Evolutionary conservation across 2,329 filamentous ascomycete species (phyloP).

Genomic region (Botryosphaeria dothidea): DNA sequence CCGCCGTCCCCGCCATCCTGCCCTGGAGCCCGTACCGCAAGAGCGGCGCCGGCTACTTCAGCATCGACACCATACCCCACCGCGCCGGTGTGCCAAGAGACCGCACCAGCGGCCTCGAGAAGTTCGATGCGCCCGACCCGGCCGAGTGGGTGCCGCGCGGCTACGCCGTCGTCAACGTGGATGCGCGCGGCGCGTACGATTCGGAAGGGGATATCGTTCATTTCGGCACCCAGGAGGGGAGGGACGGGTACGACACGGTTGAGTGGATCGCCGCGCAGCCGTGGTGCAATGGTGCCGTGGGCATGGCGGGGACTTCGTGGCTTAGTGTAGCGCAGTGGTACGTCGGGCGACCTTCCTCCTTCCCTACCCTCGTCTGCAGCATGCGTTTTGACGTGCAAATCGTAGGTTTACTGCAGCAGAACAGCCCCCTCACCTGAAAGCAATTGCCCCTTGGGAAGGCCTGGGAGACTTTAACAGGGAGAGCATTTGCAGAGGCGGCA

Average conservation of each 20-base stretch:
- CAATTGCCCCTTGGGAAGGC: not conserved
- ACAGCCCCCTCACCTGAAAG: not conserved
- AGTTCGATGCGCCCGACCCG: not conserved
- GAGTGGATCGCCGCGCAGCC: not conserved
- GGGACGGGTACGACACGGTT: not conserved
- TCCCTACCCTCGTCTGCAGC: not conserved
- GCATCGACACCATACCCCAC: no score
- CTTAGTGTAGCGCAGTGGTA: constrained; percentile 1
- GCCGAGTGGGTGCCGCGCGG: not conserved
- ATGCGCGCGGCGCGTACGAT: not conserved
- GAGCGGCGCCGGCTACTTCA: not conserved
- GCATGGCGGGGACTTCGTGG: constrained; percentile 19
- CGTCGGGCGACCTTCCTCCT: no score
- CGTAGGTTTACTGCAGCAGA: constrained; percentile 7
- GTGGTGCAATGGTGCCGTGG: not conserved
- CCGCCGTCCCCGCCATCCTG: constrained; percentile 44
- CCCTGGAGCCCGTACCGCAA: constrained; percentile 51
- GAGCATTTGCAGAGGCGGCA: constrained; percentile 21
- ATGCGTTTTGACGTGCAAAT: not conserved
- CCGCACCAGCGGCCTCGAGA: not conserved
- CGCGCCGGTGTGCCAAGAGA: not conserved
- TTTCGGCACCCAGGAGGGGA: constrained; percentile 22
- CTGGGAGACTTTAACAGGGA: constrained; percentile 21
- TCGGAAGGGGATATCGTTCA: not conserved
- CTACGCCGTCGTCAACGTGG: not conserved